Conservation (phyloP, 2,329 filamentous ascomycete species). For the Penicillium olsonii region DNA sequence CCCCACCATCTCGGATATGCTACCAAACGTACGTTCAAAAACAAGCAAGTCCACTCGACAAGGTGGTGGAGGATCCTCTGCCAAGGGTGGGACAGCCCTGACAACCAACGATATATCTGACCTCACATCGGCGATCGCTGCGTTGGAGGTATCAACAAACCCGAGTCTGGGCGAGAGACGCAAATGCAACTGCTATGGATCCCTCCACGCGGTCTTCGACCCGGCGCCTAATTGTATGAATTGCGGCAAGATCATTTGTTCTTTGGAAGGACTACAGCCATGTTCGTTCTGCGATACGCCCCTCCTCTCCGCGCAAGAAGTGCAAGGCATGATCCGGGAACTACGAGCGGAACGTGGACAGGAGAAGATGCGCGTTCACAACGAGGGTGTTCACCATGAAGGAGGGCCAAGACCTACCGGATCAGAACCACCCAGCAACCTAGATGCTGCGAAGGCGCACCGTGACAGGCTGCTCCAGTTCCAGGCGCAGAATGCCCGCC, state of each 20-base stretch:
- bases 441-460: slow-evolving; percentile 72
- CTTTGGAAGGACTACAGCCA: slow-evolving; percentile 89
- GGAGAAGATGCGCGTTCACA: slow-evolving; percentile 82
- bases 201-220: slow-evolving; percentile 81
- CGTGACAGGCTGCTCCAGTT: slow-evolving; percentile 78
- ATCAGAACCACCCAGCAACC: slow-evolving; percentile 50
- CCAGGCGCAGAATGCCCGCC: slow-evolving; percentile 79
- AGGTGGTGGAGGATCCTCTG: slow-evolving; percentile 67
- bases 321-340: slow-evolving; percentile 82
- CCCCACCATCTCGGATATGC: slow-evolving; percentile 75
- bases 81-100: slow-evolving; percentile 48
- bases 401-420: slow-evolving; percentile 32
- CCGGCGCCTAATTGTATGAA: slow-evolving; percentile 89
- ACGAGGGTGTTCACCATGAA: slow-evolving; percentile 50
- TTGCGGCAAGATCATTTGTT: slow-evolving; percentile 93
- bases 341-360: slow-evolving; percentile 82
- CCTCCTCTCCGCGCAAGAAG: slow-evolving; percentile 70
- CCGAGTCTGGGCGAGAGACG: slow-evolving; percentile 69
- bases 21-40: slow-evolving; percentile 61
- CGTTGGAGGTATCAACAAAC: slow-evolving; percentile 89
- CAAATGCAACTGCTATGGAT: slow-evolving; percentile 82
- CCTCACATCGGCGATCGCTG: slow-evolving; percentile 76
- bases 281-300: slow-evolving; percentile 86
- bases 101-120: slow-evolving; percentile 56
- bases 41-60: slow-evolving; percentile 69